These are phyloP conservation scores for Fusarium sp. DNA, from an alignment of 2,329 filamentous ascomycete species.

Conservation along the genomic window DNA sequence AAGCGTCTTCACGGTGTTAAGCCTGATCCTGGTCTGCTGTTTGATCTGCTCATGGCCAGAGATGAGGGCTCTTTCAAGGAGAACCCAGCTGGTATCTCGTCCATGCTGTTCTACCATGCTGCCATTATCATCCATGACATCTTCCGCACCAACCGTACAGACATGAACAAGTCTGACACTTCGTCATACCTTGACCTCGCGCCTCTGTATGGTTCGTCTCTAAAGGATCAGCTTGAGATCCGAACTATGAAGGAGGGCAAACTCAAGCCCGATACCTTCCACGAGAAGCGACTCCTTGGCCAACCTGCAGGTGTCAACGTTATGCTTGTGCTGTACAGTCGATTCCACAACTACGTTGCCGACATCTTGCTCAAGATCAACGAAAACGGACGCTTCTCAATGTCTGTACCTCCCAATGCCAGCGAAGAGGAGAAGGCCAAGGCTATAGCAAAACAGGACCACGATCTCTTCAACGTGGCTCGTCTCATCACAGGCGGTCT, in stretches of 20 bases:
- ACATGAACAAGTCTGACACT: slow-evolving; percentile 74
- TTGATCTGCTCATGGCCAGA: slow-evolving; percentile 76
- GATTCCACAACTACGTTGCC: slow-evolving; percentile 78
- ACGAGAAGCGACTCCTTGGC: slow-evolving; percentile 72
- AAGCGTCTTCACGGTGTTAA: slow-evolving; percentile 69
- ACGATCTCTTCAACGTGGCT: slow-evolving; percentile 68
- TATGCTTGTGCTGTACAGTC: slow-evolving; percentile 76
- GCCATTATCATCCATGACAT: slow-evolving; percentile 66
- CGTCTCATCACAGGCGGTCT: slow-evolving; percentile 62
- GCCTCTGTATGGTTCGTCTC: slow-evolving; percentile 78
- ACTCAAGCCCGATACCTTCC: slow-evolving; percentile 78
- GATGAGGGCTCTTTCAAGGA: slow-evolving; percentile 64
- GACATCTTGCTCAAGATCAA: slow-evolving; percentile 75
- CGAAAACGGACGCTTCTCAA: slow-evolving; percentile 70
- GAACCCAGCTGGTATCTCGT: slow-evolving; percentile 80
- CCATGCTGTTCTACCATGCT: slow-evolving; percentile 80
- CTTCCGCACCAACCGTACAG: slow-evolving; percentile 64
- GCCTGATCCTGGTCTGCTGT: slow-evolving; percentile 75
- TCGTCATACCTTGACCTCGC: slow-evolving; percentile 82
- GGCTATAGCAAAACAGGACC: slow-evolving; percentile 59
- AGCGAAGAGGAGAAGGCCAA: slow-evolving; percentile 49
- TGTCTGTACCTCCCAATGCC: slow-evolving; percentile 22
- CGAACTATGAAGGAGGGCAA: slow-evolving; percentile 75
- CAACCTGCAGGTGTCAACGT: slow-evolving; percentile 78
- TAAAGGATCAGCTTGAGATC: slow-evolving; percentile 72